phyloP scores from a whole-genome alignment of 2,329 filamentous ascomycete genomes.

The Penicillium sp. region DNA sequence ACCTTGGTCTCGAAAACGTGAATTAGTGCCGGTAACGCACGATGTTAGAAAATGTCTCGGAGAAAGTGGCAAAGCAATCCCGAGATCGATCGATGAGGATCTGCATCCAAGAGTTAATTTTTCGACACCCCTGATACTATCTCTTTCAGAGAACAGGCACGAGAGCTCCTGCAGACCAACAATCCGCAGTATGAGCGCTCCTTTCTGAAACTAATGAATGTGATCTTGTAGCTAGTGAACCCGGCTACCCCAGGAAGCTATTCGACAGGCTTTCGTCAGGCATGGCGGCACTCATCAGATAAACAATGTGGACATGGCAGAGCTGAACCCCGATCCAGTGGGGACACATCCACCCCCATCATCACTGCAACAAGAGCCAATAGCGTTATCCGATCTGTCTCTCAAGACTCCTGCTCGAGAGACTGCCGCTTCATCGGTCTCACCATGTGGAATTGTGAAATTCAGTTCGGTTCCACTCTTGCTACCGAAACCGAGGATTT shows the following conservation, averaged over 20 bases:
- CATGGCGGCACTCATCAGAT: conserved; percentile 5
- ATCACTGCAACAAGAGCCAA: conserved; percentile 13
- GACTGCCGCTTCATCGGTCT: not conserved
- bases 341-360: conserved; percentile 15
- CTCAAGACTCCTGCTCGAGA: not conserved
- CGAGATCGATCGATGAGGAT: conserved; percentile 19
- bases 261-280: conserved; percentile 7
- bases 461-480: conserved; percentile 2
- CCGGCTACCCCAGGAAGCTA: not conserved
- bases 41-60: not conserved
- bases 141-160: not conserved
- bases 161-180: not conserved
- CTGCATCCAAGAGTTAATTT: conserved; percentile 8
- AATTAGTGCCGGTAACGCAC: not conserved
- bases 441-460: conserved; percentile 15
- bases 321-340: conserved; percentile 25
- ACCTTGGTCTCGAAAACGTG: conserved; percentile 14
- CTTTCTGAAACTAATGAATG: not conserved
- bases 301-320: conserved; percentile 16
- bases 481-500: not conserved
- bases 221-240: not conserved
- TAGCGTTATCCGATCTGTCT: conserved; percentile 9
- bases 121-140: not conserved
- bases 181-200: not conserved
- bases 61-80: conserved; percentile 13